Conservation (phyloP, 768 basidiomycete genomes). For the Leccinum aurantiacum region DNA sequence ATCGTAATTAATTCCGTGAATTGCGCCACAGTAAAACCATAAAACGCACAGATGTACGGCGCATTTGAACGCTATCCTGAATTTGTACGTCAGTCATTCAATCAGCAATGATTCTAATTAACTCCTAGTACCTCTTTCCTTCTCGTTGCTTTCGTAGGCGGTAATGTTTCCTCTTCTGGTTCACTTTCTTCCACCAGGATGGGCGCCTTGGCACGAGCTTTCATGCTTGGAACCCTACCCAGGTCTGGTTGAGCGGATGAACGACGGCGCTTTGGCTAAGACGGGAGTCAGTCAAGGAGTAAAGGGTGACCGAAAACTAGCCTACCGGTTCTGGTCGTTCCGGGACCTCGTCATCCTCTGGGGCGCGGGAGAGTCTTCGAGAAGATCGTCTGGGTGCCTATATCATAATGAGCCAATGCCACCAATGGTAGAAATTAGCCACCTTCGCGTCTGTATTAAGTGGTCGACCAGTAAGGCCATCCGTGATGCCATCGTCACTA, state of each 20-base stretch:
- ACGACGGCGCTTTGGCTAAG: constrained; percentile 74
- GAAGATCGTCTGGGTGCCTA: constrained; percentile 53
- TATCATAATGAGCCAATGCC: constrained; percentile 8
- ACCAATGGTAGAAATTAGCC: constrained; percentile 13
- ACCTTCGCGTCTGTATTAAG: constrained; percentile 52
- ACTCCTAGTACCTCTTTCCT: constrained; percentile 51
- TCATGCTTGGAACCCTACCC: constrained; percentile 46
- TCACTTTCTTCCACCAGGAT: constrained; percentile 72
- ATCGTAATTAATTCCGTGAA: constrained; percentile 7
- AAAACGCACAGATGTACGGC: constrained; percentile 54
- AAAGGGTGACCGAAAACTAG: constrained; percentile 10
- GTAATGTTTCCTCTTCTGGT: constrained; percentile 62
- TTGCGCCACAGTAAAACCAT: constrained; percentile 13
- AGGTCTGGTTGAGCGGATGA: constrained; percentile 76
- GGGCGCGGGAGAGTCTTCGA: constrained; percentile 60
- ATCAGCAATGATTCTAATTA: not conserved
- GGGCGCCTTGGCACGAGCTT: constrained; percentile 40
- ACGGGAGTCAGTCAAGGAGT: constrained; percentile 14
- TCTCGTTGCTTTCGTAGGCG: constrained; percentile 57
- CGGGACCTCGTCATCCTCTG: constrained; percentile 42
- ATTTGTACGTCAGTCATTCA: constrained; percentile 29
- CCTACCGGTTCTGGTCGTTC: constrained; percentile 59
- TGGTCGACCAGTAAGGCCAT: constrained; percentile 78
- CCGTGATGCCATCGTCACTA: constrained; percentile 80
- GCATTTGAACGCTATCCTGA: constrained; percentile 49